A percentile compares a stretch with the other conserved stretches of the same genome.
These are phyloP conservation scores for Ocimum tenuiflorum DNA, from an alignment of 257 asterid genomes.

Conservation along the genomic window DNA sequence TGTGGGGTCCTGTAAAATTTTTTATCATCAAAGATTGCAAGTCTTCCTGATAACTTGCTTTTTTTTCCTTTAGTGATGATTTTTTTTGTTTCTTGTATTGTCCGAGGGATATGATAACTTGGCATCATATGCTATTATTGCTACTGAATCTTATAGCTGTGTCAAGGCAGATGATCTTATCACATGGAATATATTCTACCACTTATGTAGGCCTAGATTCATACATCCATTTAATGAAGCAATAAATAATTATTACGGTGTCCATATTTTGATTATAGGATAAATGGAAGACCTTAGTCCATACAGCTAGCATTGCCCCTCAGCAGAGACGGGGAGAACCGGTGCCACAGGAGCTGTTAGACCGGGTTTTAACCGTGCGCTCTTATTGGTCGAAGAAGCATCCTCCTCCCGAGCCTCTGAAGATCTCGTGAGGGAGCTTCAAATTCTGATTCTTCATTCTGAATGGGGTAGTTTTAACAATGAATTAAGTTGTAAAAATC, in stretches of 20 bases:
- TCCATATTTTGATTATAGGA: conserved; percentile 42
- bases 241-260: not conserved
- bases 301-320: conserved; percentile 86
- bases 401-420: too few species aligned
- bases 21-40: not conserved
- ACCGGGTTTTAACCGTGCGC: conserved; percentile 66
- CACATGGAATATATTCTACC: conserved; percentile 22
- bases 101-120: not conserved
- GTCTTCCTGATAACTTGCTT: not conserved
- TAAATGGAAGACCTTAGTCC: conserved; percentile 91
- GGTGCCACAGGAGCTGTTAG: conserved; percentile 79
- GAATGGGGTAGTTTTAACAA: conserved; percentile 29
- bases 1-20: not conserved
- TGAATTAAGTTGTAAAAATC: conserved; percentile 34
- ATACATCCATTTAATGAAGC: not conserved
- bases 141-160: too few species aligned
- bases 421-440: conserved; percentile 28
- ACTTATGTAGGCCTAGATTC: not conserved
- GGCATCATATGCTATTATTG: conserved; percentile 12
- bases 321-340: conserved; percentile 94
- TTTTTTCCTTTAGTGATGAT: too few species aligned
- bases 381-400: conserved; percentile 65
- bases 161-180: conserved; percentile 9
- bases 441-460: conserved; percentile 2
- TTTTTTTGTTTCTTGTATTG: not conserved